Evolutionary conservation across 306 rosid genomes (phyloP).

Genomic region (Citrullus mucosospermus): DNA sequence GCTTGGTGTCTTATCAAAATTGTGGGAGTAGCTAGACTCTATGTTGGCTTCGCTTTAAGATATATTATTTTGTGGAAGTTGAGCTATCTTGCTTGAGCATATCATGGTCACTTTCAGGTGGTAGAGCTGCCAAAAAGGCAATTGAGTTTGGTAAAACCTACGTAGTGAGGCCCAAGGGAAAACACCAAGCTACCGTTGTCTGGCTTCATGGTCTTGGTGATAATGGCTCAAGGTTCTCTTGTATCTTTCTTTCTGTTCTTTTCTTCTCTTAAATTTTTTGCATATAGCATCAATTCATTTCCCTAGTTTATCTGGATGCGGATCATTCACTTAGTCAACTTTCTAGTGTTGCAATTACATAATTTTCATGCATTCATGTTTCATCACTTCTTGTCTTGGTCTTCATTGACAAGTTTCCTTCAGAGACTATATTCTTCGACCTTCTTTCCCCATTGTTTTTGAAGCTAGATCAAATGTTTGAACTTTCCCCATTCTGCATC

Average conservation of each 20-base stretch:
- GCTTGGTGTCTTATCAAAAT: no score
- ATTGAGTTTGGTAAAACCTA: conserved; percentile 88
- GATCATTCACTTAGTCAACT: not conserved
- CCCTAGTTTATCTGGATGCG: not conserved
- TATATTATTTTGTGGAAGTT: not conserved
- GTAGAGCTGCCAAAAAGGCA: conserved; percentile 41
- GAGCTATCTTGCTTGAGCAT: not conserved
- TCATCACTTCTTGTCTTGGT: not conserved
- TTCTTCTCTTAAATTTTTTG: conserved; percentile 7
- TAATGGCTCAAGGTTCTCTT: conserved; percentile 80
- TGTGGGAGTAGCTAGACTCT: not conserved
- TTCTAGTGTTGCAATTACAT: not conserved
- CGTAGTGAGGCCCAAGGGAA: conserved; percentile 93
- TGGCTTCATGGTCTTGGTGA: conserved; percentile 99
- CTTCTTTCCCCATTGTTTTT: not conserved
- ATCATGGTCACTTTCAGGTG: conserved; percentile 36
- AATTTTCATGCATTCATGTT: not conserved
- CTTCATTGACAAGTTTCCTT: not conserved
- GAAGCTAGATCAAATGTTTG: not conserved
- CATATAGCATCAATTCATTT: not conserved
- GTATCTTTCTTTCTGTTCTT: not conserved
- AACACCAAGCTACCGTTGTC: conserved; percentile 95
- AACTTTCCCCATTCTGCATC: not conserved
- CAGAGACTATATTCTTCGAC: not conserved
- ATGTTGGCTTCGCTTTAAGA: not conserved